Base-by-base conservation (phyloP, 1,139 yeast genomes). In the Hansenula lynferdii region DNA sequence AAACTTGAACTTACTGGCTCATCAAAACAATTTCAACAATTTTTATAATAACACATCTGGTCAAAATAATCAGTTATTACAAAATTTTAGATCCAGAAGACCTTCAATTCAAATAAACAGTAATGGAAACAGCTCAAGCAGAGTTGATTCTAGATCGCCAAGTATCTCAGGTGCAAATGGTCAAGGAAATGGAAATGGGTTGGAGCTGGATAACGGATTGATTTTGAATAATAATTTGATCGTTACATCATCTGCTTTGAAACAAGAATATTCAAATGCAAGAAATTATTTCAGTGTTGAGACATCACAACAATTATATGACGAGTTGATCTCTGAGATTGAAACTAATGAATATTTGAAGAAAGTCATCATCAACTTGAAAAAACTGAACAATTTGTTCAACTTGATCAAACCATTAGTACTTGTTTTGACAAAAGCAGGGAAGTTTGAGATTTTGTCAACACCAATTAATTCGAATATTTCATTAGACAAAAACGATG, bases 341-440 rank as follows among this genome's bases (percentile, higher is more conserved):
- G 21, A 18, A 9, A 22, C 29, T 8, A 47, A 43, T 29, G 33
- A 34, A n/a, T 39, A 30, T 14, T 34, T 51, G 15, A 44, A 39
- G 22, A 47, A 49, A 27, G 45, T 51, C 16, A 39, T 50, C 4
- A 22, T 53, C 7, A 51, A 47, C 28, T 40, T 56, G 30, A 48
- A 54, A 37, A 56, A 54, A 36, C 39, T 50, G 18, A 54, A 54
- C 42, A 51, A 51, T 32, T 35, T 48, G 34, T 48, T 48, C 40
- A 45, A 39, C 19, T 38, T 54, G 26, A 34, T 45, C 32, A 61
- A 59, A 36, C 70, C 72, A 17, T 62, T 83, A 34, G 80, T 81
- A 37, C 64, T 89, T 37, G 94, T 90, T 23, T 81, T 85, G 41
- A 85, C 92, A 63, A 92, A 94, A 60, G 84, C 87, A 20, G 92